phyloP scores from a whole-genome alignment of 495 filamentous ascomycete species.

The Gamarada debralockiae region DNA sequence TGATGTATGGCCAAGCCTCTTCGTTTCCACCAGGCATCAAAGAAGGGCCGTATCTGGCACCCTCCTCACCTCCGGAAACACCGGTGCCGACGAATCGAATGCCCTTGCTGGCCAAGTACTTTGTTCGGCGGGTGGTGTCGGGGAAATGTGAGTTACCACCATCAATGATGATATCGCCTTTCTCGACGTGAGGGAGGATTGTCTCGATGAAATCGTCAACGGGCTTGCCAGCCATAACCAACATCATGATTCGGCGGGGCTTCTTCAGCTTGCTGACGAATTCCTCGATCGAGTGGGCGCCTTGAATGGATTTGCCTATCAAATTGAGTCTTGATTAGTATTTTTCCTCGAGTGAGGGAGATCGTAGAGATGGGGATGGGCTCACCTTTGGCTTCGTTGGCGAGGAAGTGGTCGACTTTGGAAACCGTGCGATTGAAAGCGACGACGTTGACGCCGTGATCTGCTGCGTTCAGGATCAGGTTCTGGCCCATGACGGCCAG shows the following conservation, averaged over 20 bases:
- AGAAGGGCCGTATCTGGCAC: slow-evolving; percentile 93
- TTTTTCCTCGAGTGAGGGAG: not conserved
- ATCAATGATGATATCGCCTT: slow-evolving; percentile 98
- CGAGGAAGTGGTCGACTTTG: slow-evolving; percentile 96
- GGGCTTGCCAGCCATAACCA: slow-evolving; percentile 95
- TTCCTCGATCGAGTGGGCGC: slow-evolving; percentile 91
- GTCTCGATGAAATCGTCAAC: slow-evolving; percentile 98
- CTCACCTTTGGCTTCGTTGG: slow-evolving; percentile 86
- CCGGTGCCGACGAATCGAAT: slow-evolving; percentile 95
- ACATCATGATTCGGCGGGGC: slow-evolving; percentile 92
- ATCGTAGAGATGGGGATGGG: slow-evolving; percentile 5
- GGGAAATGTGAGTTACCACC: slow-evolving; percentile 99
- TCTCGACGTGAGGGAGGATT: slow-evolving; percentile 82
- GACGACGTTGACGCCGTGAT: slow-evolving; percentile 92
- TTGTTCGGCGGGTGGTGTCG: slow-evolving; percentile 93
- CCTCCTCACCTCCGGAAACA: slow-evolving; percentile 99
- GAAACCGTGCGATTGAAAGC: slow-evolving; percentile 97
- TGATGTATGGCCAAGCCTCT: slow-evolving; percentile 96
- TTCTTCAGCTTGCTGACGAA: slow-evolving; percentile 94
- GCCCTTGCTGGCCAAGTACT: slow-evolving; percentile 79
- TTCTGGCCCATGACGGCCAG: slow-evolving; percentile 98
- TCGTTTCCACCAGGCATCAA: slow-evolving; percentile 99
- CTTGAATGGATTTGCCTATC: slow-evolving; percentile 83
- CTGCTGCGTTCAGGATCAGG: slow-evolving; percentile 96
- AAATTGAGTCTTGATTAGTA: slow-evolving; percentile 1